These are phyloP conservation scores for Leptographium galeiforme DNA, from an alignment of 2,329 filamentous ascomycete species.

Conservation along the genomic window DNA sequence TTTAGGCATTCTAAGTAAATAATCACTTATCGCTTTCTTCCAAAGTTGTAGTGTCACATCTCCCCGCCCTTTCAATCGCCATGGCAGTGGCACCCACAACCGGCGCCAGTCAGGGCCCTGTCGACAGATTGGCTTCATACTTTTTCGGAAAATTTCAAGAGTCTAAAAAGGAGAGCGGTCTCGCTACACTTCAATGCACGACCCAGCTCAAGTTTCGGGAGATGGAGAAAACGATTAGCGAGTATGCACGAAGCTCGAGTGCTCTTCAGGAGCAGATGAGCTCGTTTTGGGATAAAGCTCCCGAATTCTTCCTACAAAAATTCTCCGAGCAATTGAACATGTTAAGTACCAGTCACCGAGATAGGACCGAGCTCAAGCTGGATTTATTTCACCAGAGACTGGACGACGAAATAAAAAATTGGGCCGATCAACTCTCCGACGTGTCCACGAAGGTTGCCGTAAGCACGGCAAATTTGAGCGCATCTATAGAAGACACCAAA, in stretches of 20 bases:
- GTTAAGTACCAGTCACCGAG: not conserved
- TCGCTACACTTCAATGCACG: constrained; percentile 3
- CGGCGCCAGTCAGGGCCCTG: not conserved
- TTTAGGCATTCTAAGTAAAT: not conserved
- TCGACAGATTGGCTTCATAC: constrained; percentile 8
- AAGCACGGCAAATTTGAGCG: not conserved
- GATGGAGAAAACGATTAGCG: constrained; percentile 5
- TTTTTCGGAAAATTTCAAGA: constrained; percentile 10
- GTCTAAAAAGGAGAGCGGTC: constrained; percentile 3
- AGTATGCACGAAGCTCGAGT: constrained; percentile 1
- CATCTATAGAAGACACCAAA: constrained; percentile 1
- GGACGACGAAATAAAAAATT: constrained; percentile 8
- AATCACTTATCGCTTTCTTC: no score
- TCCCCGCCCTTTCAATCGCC: not conserved
- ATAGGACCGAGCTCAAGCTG: constrained; percentile 6
- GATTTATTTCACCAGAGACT: constrained; percentile 7
- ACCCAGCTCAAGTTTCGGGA: constrained; percentile 9
- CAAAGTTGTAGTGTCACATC: no score
- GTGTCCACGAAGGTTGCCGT: constrained; percentile 9
- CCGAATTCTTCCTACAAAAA: constrained; percentile 7
- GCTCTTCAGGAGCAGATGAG: constrained; percentile 5
- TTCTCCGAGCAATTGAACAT: constrained; percentile 6
- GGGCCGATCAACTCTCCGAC: constrained; percentile 6
- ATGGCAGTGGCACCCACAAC: not conserved
- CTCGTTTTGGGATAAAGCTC: constrained; percentile 8